phyloP scores from a whole-genome alignment of 2,329 filamentous ascomycete genomes.

The Corynespora cassiicola region DNA sequence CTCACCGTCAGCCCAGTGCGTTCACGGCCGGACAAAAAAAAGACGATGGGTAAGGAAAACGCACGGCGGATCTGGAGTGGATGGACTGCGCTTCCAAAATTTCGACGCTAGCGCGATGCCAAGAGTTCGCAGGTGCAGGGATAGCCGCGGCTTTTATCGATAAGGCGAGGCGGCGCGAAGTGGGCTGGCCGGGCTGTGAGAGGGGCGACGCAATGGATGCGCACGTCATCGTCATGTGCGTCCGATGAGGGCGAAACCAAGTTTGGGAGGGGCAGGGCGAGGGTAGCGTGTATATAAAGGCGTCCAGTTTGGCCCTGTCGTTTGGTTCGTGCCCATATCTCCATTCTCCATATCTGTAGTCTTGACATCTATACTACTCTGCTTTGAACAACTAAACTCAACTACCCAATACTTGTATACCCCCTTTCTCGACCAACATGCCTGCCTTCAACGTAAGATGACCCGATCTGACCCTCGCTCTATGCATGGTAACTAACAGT shows the following conservation, averaged over 20 bases:
- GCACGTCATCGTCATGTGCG: slow-evolving; percentile 27
- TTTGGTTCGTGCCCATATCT: slow-evolving; percentile 1
- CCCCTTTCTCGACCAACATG: slow-evolving; percentile 29
- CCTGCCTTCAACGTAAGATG: slow-evolving; percentile 43
- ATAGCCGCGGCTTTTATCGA: slow-evolving; percentile 45
- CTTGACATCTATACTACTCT: slow-evolving; percentile 2
- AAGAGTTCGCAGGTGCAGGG: slow-evolving; percentile 31
- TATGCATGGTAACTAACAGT: slow-evolving; percentile 10
- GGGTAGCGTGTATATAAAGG: slow-evolving; percentile 7
- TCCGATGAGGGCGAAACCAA: slow-evolving; percentile 36
- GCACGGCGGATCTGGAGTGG: too few relatives aligned
- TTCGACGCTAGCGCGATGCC: slow-evolving; percentile 39
- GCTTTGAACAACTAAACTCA: slow-evolving; percentile 8
- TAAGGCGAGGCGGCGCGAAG: slow-evolving; percentile 24
- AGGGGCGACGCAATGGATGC: slow-evolving; percentile 6
- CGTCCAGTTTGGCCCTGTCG: slow-evolving; percentile 10
- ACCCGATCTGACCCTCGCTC: background rate
- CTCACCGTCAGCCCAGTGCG: background rate
- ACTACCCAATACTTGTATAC: slow-evolving; percentile 4
- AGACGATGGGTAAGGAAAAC: too few relatives aligned
- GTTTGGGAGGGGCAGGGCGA: too few relatives aligned
- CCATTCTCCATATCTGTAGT: background rate
- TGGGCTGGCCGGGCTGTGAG: slow-evolving; percentile 18
- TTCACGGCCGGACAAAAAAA: too few relatives aligned
- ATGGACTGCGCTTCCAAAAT: slow-evolving; percentile 34